A percentile compares a stretch with the other conserved stretches of the same genome.
Conservation (phyloP, 495 filamentous ascomycete genomes). For the Rusavskia elegans region DNA sequence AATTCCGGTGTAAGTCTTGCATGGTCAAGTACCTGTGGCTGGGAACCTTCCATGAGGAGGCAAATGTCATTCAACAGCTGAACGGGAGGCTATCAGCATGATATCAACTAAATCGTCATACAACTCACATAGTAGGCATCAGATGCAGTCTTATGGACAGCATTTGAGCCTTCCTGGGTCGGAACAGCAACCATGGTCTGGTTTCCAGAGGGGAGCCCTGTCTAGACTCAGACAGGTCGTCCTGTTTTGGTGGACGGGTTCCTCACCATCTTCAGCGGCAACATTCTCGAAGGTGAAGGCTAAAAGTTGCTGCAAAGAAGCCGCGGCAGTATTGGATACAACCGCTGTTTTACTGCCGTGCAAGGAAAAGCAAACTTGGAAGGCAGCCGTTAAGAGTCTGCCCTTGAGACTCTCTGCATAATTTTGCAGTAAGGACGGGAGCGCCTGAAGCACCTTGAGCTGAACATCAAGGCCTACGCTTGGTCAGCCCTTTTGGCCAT, state of each 20-base stretch:
- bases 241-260: neutral
- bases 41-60: constrained; percentile 67
- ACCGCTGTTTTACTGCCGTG: constrained; percentile 82
- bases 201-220: constrained; percentile 25
- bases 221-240: constrained; percentile 13
- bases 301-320: constrained; percentile 86
- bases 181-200: constrained; percentile 43
- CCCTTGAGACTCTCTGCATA: constrained; percentile 71
- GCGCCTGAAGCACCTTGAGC: constrained; percentile 83
- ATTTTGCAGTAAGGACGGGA: constrained; percentile 84
- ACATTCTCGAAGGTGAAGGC: constrained; percentile 89
- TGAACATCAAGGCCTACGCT: constrained; percentile 70
- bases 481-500: constrained; percentile 13
- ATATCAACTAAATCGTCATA: neutral
- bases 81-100: constrained; percentile 6
- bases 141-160: constrained; percentile 58
- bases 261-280: constrained; percentile 57
- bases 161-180: constrained; percentile 41
- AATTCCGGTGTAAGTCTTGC: constrained; percentile 63
- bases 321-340: constrained; percentile 86
- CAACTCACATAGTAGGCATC: constrained; percentile 61
- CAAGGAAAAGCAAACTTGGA: constrained; percentile 81
- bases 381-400: constrained; percentile 59
- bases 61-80: constrained; percentile 82
- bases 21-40: constrained; percentile 61